A percentile compares a stretch with the other conserved stretches of the same genome.
Conservation (phyloP, 2,329 filamentous ascomycete genomes). For the Microdochium nivale region DNA sequence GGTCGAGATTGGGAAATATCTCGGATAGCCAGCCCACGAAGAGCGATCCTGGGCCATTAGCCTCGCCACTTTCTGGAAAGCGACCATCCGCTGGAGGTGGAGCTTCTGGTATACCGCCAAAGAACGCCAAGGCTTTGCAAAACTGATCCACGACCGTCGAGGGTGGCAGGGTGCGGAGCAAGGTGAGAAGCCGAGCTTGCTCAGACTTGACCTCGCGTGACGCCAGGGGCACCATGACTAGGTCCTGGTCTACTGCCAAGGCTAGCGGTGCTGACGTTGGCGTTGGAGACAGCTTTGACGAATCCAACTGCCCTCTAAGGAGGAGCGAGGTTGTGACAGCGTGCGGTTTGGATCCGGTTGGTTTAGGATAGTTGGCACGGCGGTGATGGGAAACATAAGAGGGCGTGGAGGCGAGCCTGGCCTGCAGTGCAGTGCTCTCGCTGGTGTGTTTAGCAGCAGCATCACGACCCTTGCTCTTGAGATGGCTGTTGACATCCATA, state of each 20-base stretch:
- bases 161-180: constrained; percentile 47
- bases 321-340: constrained; percentile 8
- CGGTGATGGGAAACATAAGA: constrained; percentile 43
- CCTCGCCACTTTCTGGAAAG: constrained; percentile 47
- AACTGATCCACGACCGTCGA: constrained; percentile 51
- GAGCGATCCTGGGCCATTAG: constrained; percentile 47
- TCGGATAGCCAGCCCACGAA: constrained; percentile 56
- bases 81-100: constrained; percentile 38
- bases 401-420: constrained; percentile 44
- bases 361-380: constrained; percentile 24
- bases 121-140: constrained; percentile 54
- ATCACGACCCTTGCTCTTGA: constrained; percentile 38
- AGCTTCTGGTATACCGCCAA: constrained; percentile 49
- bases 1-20: constrained; percentile 44
- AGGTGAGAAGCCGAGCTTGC: constrained; percentile 48
- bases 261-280: background rate
- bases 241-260: constrained; percentile 5
- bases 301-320: constrained; percentile 5
- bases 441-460: constrained; percentile 52
- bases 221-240: constrained; percentile 21
- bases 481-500: constrained; percentile 39
- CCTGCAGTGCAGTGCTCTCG: constrained; percentile 50
- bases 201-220: constrained; percentile 47
- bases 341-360: constrained; percentile 18
- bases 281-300: constrained; percentile 3